These are phyloP conservation scores for Cladorrhinum samala DNA, from an alignment of 495 filamentous ascomycete species.

Conservation along the genomic window DNA sequence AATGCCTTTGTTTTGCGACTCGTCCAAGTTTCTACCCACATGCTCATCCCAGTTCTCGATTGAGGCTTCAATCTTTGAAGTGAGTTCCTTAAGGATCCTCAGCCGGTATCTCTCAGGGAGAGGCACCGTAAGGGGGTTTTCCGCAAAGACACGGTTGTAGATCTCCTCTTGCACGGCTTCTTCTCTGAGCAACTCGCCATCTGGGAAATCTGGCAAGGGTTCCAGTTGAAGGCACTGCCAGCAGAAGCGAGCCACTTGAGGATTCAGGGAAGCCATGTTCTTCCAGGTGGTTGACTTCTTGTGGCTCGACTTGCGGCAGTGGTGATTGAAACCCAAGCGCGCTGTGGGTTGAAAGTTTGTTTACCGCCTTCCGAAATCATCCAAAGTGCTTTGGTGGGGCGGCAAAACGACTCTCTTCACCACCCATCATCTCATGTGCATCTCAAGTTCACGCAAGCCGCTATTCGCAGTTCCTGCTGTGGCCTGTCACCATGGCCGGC, in stretches of 20 bases:
- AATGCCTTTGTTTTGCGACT: no score
- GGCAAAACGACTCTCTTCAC: no score
- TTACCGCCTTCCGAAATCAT: background rate
- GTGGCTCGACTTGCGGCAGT: background rate
- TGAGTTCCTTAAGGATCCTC: slow-evolving; percentile 65
- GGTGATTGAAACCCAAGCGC: background rate
- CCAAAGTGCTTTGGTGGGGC: background rate
- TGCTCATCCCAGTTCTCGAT: slow-evolving; percentile 74
- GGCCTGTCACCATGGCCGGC: no score
- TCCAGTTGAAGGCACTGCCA: slow-evolving; percentile 40
- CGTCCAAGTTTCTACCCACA: slow-evolving; percentile 49
- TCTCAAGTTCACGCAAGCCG: no score
- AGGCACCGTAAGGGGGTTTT: slow-evolving; percentile 38
- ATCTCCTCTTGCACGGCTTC: slow-evolving; percentile 53
- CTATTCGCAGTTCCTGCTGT: no score
- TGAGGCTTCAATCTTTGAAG: slow-evolving; percentile 57
- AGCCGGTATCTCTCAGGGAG: slow-evolving; percentile 64
- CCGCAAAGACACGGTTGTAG: slow-evolving; percentile 58
- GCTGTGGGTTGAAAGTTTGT: background rate
- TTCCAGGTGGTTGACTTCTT: background rate
- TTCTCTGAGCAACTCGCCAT: slow-evolving; percentile 24
- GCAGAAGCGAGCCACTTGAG: slow-evolving; percentile 32
- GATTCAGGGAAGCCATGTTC: background rate
- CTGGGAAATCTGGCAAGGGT: slow-evolving; percentile 27
- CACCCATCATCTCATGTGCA: no score